Evolutionary conservation across 805 yeast genomes (phyloP).

Genomic region (Suhomyces prunicola): DNA sequence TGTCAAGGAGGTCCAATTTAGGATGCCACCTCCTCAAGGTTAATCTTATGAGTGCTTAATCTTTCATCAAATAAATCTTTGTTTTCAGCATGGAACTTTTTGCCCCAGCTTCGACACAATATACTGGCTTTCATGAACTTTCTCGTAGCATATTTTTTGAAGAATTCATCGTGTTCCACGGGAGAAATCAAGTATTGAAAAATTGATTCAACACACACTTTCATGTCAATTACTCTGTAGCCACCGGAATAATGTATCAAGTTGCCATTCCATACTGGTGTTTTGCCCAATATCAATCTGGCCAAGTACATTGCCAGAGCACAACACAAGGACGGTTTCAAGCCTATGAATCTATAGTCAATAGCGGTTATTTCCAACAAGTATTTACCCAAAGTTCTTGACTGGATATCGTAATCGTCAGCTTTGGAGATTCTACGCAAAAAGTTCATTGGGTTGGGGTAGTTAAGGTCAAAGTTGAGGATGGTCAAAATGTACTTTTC

Average conservation of each 20-base stretch:
- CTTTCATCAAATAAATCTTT: conserved; percentile 34
- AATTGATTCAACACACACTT: conserved; percentile 69
- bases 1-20: no score
- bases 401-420: conserved; percentile 80
- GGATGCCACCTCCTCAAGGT: conserved; percentile 8
- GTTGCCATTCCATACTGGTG: conserved; percentile 77
- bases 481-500: conserved; percentile 75
- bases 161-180: conserved; percentile 86
- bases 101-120: conserved; percentile 81
- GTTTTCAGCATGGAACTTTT: conserved; percentile 49
- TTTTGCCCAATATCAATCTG: conserved; percentile 64
- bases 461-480: conserved; percentile 70
- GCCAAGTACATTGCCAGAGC: conserved; percentile 87
- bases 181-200: conserved; percentile 76
- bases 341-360: conserved; percentile 70
- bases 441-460: conserved; percentile 89
- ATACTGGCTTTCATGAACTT: conserved; percentile 84
- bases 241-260: conserved; percentile 91
- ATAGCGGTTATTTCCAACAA: conserved; percentile 73
- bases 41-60: conserved; percentile 18
- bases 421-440: conserved; percentile 86
- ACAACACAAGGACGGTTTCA: conserved; percentile 74
- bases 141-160: conserved; percentile 87
- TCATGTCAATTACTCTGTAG: conserved; percentile 67
- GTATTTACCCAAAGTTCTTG: conserved; percentile 83